Base-by-base conservation (phyloP, 768 basidiomycete genomes). In the Stropharia rugosoannulata region DNA sequence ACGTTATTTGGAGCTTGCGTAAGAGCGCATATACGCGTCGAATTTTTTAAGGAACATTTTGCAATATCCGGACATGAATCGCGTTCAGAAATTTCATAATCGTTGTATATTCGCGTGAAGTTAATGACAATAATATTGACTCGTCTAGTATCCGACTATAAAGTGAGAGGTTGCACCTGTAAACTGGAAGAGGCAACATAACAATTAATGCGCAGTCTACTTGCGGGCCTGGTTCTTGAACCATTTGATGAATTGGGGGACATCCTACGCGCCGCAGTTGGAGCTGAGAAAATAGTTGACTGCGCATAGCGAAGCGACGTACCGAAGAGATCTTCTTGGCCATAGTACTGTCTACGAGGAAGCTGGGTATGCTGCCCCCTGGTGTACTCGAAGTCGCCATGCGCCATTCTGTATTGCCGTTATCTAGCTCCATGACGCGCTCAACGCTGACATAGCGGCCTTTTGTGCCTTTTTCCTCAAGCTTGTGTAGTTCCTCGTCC, bases 1-100 rank as follows among this genome's bases (percentile, higher is more conserved):
- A 63, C 82, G 91, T 55, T 93, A 93, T 66, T 77, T 93, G n/a
- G 91, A 93, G 62, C 80, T 93, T 45, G 90, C 85, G 41, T 93
- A 57, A 49, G 18, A 11, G 38, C 29, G 38, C 7, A 36, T 6
- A 2, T 15, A 13, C 5, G 40, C 6, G 40, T 6, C 15, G 15
- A 6, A 41, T 41, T 41, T 41, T 5, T 41, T 6, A n/a, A n/a
- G 40, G 15, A 19, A 3, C 40, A 9, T 41, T 9, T 15, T 41
- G 6, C 40, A 13, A 41, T n/a, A 15, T 46, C 22, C 16, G 18
- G 18, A 47, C 46, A 47, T 3, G 27, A 32, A 32, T 6, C 29
- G 9, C 9, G 9, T 32, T 10, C 29, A 32, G 29, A 32, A 32
- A 32, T 32, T 32, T 32, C 7, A 32, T 32, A 32, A 32, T 7